Conservation (phyloP, 495 filamentous ascomycete genomes). For the Chaetomidium leptoderma region DNA sequence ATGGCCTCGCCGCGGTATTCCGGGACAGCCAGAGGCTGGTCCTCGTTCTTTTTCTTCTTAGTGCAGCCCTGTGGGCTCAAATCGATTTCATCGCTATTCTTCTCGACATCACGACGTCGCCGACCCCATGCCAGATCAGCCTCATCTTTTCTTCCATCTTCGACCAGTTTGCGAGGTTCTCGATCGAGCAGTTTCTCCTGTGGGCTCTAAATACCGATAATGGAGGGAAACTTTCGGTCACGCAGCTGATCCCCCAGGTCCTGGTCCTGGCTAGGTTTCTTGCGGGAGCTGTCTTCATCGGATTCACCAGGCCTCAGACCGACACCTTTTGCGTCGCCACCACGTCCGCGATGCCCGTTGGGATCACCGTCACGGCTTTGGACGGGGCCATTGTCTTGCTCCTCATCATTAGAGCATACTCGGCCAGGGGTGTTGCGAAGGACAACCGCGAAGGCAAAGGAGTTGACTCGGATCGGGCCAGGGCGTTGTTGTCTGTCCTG, state of each 20-base stretch:
- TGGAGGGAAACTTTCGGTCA: constrained; percentile 28
- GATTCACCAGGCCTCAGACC: constrained; percentile 47
- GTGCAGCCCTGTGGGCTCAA: constrained; percentile 49
- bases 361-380: constrained; percentile 40
- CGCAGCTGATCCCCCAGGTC: constrained; percentile 37
- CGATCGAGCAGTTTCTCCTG: constrained; percentile 49
- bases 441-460: constrained; percentile 17
- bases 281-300: constrained; percentile 47
- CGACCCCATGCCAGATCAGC: constrained; percentile 46
- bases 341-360: constrained; percentile 42
- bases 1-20: constrained; percentile 44
- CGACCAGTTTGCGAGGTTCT: constrained; percentile 50
- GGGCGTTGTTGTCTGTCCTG: constrained; percentile 38
- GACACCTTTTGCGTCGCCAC: constrained; percentile 47
- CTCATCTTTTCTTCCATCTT: constrained; percentile 48
- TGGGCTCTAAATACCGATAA: constrained; percentile 43
- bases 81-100: constrained; percentile 47
- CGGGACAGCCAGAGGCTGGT: constrained; percentile 60
- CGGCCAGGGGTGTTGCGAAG: constrained; percentile 25
- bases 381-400: constrained; percentile 45
- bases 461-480: constrained; percentile 26
- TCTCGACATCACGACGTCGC: constrained; percentile 37
- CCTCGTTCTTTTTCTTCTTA: constrained; percentile 52
- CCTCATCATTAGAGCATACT: constrained; percentile 37
- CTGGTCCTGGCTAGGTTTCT: constrained; percentile 44